Base-by-base conservation (phyloP, 805 yeast species). In the Monosporozyma yasuniensis region DNA sequence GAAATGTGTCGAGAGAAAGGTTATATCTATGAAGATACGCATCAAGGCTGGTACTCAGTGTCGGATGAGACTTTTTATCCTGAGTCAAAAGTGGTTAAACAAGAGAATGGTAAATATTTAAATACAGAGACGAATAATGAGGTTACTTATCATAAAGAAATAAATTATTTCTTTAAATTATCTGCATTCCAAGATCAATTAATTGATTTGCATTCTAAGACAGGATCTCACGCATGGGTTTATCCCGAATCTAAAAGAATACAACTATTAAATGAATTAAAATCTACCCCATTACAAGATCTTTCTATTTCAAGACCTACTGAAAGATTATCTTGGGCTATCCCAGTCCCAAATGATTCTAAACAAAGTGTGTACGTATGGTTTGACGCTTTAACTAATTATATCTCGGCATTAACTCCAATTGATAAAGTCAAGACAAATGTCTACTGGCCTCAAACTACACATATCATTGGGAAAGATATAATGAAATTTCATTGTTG, bases 11-110 rank as follows among this genome's bases (percentile, higher is more conserved):
- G 65, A 42, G 68, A 75, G 0, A 79, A 76, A 43, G 91, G 87
- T 0, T 78, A 70, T 56, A 85, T 93, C 1, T 88, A 88, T 63
- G 78, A 83, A 61, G 96, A 96, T 7, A 71, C 76, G 28, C 99
- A 93, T 64, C 67, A 78, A 46, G 99, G 99, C 1, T 93, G 98
- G 98, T 93, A 93, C 63, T 87, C 95, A 6, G 72, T 91, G 6
- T 84, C 95, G 46, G 99, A 93, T 62, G 99, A 93, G 67, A 84
- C 96, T 1, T 93, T 93, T 61, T 91, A 87, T 59, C 86, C 98
- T 0, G 95, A 83, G 53, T 67, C 79, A 2, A 96, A 89, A 64
- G 80, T 87, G 23, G 77, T 65, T 9, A 59, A 59, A 1, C 51
- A 52, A 2, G 50, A 56, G 6, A 42, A 42, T 3, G 56, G 57